These are phyloP conservation scores for Blastobotrys malaysiensis DNA, from an alignment of 1,139 yeast genomes.

Conservation along the genomic window DNA sequence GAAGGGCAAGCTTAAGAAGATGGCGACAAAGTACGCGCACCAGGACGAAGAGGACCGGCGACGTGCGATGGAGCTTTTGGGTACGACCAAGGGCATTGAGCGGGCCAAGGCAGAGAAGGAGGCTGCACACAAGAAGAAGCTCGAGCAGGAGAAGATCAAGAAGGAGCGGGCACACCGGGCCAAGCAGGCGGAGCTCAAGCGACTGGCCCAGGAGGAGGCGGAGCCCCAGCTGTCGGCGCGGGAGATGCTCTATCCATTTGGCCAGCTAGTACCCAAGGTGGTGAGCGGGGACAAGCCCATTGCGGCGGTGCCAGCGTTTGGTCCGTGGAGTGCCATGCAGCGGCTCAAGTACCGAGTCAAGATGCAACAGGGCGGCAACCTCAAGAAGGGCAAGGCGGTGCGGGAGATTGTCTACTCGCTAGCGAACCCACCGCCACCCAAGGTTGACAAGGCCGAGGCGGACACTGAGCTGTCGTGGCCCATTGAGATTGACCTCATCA, in stretches of 20 bases:
- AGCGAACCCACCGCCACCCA: slow-evolving; percentile 38
- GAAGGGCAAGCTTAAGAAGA: slow-evolving; percentile 76
- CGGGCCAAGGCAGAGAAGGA: slow-evolving; percentile 30
- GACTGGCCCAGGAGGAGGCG: slow-evolving; percentile 29
- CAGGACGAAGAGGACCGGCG: slow-evolving; percentile 87
- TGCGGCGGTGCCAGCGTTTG: slow-evolving; percentile 80
- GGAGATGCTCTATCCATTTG: slow-evolving; percentile 28
- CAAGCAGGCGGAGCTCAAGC: slow-evolving; percentile 46
- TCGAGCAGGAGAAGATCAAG: slow-evolving; percentile 32
- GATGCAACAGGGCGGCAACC: slow-evolving; percentile 69
- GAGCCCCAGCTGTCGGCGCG: slow-evolving; percentile 30
- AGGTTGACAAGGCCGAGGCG: slow-evolving; percentile 44
- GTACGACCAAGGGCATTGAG: slow-evolving; percentile 69
- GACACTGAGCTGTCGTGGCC: slow-evolving; percentile 68
- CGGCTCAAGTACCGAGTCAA: slow-evolving; percentile 80
- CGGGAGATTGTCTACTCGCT: slow-evolving; percentile 62
- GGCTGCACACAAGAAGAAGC: slow-evolving; percentile 32
- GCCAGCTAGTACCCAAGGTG: slow-evolving; percentile 34
- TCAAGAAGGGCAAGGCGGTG: slow-evolving; percentile 84
- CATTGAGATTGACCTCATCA: slow-evolving; percentile 54
- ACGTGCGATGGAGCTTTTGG: slow-evolving; percentile 71
- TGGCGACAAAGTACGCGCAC: slow-evolving; percentile 74
- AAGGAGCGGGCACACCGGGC: slow-evolving; percentile 38
- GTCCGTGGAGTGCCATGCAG: slow-evolving; percentile 80
- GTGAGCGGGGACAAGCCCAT: slow-evolving; percentile 38